Percentiles rank a stretch among this genome's conserved stretches.
Conservation (phyloP, 495 filamentous ascomycete species). For the Lophiotrema nucula region DNA sequence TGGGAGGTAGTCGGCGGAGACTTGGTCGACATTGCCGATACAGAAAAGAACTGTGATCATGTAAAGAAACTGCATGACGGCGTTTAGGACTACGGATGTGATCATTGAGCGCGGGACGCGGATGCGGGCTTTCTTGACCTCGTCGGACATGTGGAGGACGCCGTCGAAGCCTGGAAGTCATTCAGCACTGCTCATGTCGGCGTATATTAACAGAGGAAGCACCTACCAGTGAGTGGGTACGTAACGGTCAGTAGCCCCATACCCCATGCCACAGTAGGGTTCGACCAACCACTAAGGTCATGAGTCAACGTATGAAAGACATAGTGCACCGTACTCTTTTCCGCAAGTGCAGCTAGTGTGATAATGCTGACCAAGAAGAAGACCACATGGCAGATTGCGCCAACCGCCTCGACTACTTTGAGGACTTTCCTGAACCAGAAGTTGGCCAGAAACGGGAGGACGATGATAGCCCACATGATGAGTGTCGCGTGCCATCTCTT, state of each 20-base stretch:
- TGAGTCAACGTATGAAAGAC: constrained; percentile 26
- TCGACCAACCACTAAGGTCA: constrained; percentile 30
- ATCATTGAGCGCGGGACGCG: constrained; percentile 33
- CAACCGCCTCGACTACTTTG: constrained; percentile 28
- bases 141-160: constrained; percentile 34
- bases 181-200: not conserved
- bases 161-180: constrained; percentile 27
- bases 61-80: constrained; percentile 28
- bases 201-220: not conserved
- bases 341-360: constrained; percentile 21
- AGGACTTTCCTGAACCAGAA: constrained; percentile 32
- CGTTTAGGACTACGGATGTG: constrained; percentile 28
- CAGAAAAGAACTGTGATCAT: constrained; percentile 32
- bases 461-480: constrained; percentile 30
- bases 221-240: constrained; percentile 25
- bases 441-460: constrained; percentile 23
- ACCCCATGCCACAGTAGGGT: constrained; percentile 21
- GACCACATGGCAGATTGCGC: constrained; percentile 27
- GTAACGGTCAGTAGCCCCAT: constrained; percentile 25
- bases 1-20: constrained; percentile 48
- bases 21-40: constrained; percentile 34
- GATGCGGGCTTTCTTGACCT: constrained; percentile 25
- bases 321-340: constrained; percentile 18
- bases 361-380: constrained; percentile 33
- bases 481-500: constrained; percentile 32